Evolutionary conservation across 352 stramenopile genomes (phyloP), one percentile per base, ranked within the genome.

Genomic region (Globisporangium takayamanum): DNA sequence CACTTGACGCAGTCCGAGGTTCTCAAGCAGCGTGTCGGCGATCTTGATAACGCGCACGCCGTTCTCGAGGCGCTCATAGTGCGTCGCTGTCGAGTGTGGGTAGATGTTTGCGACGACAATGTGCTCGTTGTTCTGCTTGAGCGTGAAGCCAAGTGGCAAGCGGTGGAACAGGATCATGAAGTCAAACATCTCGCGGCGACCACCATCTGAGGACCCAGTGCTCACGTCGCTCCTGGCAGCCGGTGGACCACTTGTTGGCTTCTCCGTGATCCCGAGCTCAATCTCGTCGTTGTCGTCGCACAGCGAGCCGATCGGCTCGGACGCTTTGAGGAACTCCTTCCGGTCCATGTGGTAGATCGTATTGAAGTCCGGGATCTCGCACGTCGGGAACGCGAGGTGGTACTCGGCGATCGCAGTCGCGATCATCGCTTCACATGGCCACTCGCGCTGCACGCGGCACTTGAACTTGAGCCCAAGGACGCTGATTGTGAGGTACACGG

Each of bases 61-160:
- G 1, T 82, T 71, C 47, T 76, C 59, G 14, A 95, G 63, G 6
- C 86, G 78, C 8, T 71, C 67, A 64, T 94, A 95, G 62, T 88
- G 80, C 12, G 81, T 89, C 12, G 76, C 80, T 2, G 73, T 75
- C 52, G 81, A 91, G 52, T 87, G 84, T 1, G 85, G 81, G 52
- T 91, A 92, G 60, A 93, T 89, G n/a, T 82, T 92, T 18, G 82
- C 84, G 5, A 95, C 84, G 42, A 92, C 83, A 1, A 78, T 92
- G 30, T 63, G 73, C 62, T 90, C 79, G 61, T 79, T 74, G 16
- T 83, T 78, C 48, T 89, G 78, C 62, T 90, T 90, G 69, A 95
- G 80, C 5, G 84, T 93, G 57, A 95, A 94, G 8, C 86, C 86
- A 20, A 95, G 72, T 45, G 86, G 86, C 15, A 94, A 76, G 36